Base-by-base conservation (phyloP, 257 asterid species). In the Sherardia arvensis region DNA sequence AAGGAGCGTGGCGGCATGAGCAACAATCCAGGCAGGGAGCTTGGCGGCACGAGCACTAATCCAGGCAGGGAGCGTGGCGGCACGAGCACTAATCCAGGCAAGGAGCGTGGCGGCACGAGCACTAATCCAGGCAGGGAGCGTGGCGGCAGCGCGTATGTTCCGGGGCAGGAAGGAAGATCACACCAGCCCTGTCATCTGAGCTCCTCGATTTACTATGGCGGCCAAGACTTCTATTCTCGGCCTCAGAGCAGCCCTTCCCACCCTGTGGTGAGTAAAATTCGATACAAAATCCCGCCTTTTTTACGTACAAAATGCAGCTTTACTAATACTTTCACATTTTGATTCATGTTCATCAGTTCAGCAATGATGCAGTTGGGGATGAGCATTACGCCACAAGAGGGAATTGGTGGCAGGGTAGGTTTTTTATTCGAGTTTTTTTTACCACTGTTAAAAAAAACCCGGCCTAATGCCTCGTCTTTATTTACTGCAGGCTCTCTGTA, bases 141-240 rank as follows among this genome's bases (percentile, higher is more conserved):
- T 9, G n/a, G n/a, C n/a, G n/a, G n/a, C n/a, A n/a, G n/a, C n/a
- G n/a, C n/a, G n/a, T n/a, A n/a, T n/a, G n/a, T n/a, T n/a, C n/a
- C n/a, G n/a, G n/a, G 75, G 73, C 77, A 74, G 63, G 90, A 83
- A 17, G 78, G 84, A 65, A 82, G 83, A 43, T 61, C 60, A 15
- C 86, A 43, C 4, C 51, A 78, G 65, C 96, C 96, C 0, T 87
- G 79, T 67, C 87, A 78, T 63, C 83, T 84, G 72, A 84, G 89
- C 79, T 91, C 97, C 17, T 91, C 97, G 0, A 83, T 91, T 62
- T 87, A 85, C 86, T 91, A 91, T 29, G 97, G 97, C 8, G 97
- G 94, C 22, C 97, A 83, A 71, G 97, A 87, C 55, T 71, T 85
- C 45, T 87, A 87, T 69, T 59, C 84, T 67, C 78, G 58, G 5